Evolutionary conservation across 305 asterid genomes (phyloP).

Genomic region (Rubia peregrina): DNA sequence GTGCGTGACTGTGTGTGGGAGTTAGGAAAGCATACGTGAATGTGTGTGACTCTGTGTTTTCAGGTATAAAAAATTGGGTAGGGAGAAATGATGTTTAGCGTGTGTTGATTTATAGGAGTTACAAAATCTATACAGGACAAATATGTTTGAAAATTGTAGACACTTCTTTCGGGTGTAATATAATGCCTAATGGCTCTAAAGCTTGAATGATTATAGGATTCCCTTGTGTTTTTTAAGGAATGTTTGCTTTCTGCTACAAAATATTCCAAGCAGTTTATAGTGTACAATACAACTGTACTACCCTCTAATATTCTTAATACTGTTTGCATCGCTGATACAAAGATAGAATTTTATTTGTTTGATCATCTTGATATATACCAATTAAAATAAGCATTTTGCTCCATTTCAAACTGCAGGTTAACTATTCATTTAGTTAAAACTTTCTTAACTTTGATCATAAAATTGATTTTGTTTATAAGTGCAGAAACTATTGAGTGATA

Average conservation of each 20-base stretch:
- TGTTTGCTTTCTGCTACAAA: not conserved
- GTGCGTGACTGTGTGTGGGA: conserved; percentile 1
- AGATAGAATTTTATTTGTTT: too few species aligned
- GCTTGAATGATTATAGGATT: conserved; percentile 12
- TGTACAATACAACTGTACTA: too few species aligned
- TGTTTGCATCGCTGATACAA: too few species aligned
- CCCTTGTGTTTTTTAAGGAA: conserved; percentile 6
- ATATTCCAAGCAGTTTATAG: not conserved
- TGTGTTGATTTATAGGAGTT: conserved; percentile 18
- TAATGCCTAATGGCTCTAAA: conserved; percentile 3
- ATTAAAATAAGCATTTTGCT: too few species aligned
- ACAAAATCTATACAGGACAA: not conserved
- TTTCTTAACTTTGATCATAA: too few species aligned
- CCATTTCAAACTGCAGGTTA: too few species aligned
- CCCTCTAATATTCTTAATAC: too few species aligned
- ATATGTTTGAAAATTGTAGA: not conserved
- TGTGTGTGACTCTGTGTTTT: not conserved
- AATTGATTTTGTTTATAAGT: too few species aligned
- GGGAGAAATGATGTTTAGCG: not conserved
- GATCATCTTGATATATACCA: too few species aligned
- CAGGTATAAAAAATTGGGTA: conserved; percentile 8
- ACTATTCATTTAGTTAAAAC: too few species aligned
- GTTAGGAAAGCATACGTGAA: conserved; percentile 11
- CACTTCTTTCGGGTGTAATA: conserved; percentile 11
- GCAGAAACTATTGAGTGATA: too few species aligned